These are phyloP conservation scores for Tolypocladium guangdongense DNA, from an alignment of 2,329 filamentous ascomycete genomes.

Conservation along the genomic window DNA sequence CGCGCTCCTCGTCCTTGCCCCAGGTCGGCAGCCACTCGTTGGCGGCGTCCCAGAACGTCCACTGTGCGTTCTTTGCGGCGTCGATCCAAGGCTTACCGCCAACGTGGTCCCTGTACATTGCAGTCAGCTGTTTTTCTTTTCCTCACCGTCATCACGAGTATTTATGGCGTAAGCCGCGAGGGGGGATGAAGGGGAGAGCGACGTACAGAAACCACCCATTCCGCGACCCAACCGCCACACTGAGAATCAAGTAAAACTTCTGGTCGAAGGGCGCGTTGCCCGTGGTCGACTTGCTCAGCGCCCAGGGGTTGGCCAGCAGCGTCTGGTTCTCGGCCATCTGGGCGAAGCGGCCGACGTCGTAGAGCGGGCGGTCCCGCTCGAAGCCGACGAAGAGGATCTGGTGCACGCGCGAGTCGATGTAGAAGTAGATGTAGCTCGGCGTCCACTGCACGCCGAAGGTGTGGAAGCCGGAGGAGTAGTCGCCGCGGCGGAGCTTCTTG, in stretches of 20 bases:
- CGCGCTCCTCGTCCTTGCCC: slow-evolving; percentile 28
- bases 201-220: slow-evolving; percentile 36
- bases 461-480: slow-evolving; percentile 32
- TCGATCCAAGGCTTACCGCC: slow-evolving; percentile 37
- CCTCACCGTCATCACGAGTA: too few species aligned
- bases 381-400: slow-evolving; percentile 28
- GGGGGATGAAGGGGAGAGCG: not conserved
- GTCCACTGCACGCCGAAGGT: slow-evolving; percentile 44
- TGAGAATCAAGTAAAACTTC: slow-evolving; percentile 38
- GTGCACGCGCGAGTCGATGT: slow-evolving; percentile 32
- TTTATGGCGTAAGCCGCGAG: too few species aligned
- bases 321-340: slow-evolving; percentile 28
- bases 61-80: slow-evolving; percentile 23
- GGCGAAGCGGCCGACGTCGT: slow-evolving; percentile 30
- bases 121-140: not conserved
- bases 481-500: slow-evolving; percentile 21
- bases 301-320: slow-evolving; percentile 33
- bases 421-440: slow-evolving; percentile 41
- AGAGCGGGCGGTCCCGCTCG: slow-evolving; percentile 21
- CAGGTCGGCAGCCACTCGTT: slow-evolving; percentile 35
- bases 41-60: slow-evolving; percentile 30
- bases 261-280: slow-evolving; percentile 40
- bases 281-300: slow-evolving; percentile 19
- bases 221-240: slow-evolving; percentile 36
- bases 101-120: slow-evolving; percentile 24